Percentiles rank a stretch among this genome's conserved stretches.
Conservation (phyloP, 2,329 filamentous ascomycete genomes). For the Calonectria fujianensis region DNA sequence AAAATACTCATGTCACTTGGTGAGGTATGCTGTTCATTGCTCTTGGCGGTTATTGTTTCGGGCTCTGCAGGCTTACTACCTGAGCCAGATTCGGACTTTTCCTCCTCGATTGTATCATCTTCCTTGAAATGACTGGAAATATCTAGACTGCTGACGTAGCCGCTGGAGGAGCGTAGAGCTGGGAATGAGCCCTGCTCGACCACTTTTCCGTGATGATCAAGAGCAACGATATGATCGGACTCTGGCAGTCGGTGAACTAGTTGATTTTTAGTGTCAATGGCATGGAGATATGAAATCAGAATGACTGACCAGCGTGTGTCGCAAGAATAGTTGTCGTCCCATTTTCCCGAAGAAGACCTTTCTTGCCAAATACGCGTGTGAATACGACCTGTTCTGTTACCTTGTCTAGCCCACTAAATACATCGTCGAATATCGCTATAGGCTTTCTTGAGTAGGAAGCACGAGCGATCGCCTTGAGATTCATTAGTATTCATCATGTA, state of each 20-base stretch:
- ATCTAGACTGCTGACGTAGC: constrained; percentile 62
- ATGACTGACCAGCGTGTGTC: constrained; percentile 58
- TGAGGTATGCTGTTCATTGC: constrained; percentile 21
- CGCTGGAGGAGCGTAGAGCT: constrained; percentile 59
- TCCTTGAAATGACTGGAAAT: constrained; percentile 52
- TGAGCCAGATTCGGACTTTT: background rate
- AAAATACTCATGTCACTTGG: constrained; percentile 54
- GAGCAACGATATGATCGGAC: constrained; percentile 66
- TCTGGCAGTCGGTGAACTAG: constrained; percentile 59
- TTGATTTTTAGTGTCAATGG: background rate
- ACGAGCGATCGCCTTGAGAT: constrained; percentile 56
- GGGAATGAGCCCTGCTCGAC: constrained; percentile 64
- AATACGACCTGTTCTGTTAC: constrained; percentile 65
- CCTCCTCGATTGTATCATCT: constrained; percentile 31
- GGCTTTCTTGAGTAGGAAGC: constrained; percentile 58
- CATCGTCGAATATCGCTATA: constrained; percentile 62
- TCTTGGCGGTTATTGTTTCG: background rate
- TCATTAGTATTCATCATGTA: background rate
- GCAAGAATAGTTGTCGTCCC: constrained; percentile 57
- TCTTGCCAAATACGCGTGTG: constrained; percentile 59
- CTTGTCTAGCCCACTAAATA: constrained; percentile 64
- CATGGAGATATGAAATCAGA: too few species aligned
- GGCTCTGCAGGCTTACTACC: constrained; percentile 7
- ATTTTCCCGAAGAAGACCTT: constrained; percentile 60
- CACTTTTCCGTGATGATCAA: constrained; percentile 62